Conservation (phyloP, 495 filamentous ascomycete genomes). For the Annulohypoxylon moriforme region DNA sequence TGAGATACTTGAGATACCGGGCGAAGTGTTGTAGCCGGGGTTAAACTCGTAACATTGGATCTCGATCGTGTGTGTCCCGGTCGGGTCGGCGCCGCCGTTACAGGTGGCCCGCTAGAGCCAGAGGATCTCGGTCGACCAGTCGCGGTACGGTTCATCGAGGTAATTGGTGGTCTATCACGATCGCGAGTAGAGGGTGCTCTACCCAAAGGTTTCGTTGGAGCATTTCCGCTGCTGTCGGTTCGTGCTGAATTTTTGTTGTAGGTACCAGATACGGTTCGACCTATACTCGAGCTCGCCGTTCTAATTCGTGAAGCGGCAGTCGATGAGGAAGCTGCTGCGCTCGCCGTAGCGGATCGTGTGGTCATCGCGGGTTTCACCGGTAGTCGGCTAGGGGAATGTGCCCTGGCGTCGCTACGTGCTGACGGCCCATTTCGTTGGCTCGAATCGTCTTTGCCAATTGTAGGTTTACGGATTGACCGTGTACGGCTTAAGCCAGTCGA, state of each 20-base stretch:
- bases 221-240: slow-evolving; percentile 21
- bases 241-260: slow-evolving; percentile 31
- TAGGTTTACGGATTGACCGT: slow-evolving; percentile 58
- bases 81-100: slow-evolving; percentile 20
- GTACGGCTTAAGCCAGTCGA: slow-evolving; percentile 53
- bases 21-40: slow-evolving; percentile 56
- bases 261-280: slow-evolving; percentile 24
- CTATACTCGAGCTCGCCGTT: slow-evolving; percentile 26
- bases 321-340: slow-evolving; percentile 39
- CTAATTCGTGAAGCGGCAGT: slow-evolving; percentile 39
- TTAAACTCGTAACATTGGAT: slow-evolving; percentile 57
- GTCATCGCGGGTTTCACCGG: slow-evolving; percentile 56
- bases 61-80: slow-evolving; percentile 51
- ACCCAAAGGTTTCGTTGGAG: slow-evolving; percentile 33
- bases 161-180: slow-evolving; percentile 38
- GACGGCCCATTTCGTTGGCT: slow-evolving; percentile 20
- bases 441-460: slow-evolving; percentile 30
- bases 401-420: slow-evolving; percentile 34
- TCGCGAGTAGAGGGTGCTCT: slow-evolving; percentile 39
- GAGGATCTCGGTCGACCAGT: slow-evolving; percentile 40
- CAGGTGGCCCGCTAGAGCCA: slow-evolving; percentile 34
- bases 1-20: slow-evolving; percentile 50
- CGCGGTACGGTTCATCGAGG: slow-evolving; percentile 43
- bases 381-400: slow-evolving; percentile 59
- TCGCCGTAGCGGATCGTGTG: slow-evolving; percentile 41